phyloP scores from a whole-genome alignment of 1,139 yeast genomes.

The Magnusiomyces magnusii region DNA sequence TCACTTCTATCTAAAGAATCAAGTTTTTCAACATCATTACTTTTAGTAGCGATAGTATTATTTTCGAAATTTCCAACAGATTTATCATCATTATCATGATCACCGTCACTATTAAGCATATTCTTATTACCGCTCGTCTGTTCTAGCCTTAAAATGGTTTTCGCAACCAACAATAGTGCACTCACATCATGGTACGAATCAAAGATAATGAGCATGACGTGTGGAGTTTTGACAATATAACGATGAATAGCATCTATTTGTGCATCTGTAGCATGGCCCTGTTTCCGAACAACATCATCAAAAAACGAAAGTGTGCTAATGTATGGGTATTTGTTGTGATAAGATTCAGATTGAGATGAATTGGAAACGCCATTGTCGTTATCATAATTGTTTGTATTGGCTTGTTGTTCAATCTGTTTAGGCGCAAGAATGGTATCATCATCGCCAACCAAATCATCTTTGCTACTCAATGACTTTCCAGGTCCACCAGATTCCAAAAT shows the following conservation, averaged over 20 bases:
- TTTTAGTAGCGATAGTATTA: no score
- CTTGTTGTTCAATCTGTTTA: no score
- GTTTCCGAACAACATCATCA: background rate
- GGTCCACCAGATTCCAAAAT: background rate
- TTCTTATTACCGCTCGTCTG: background rate
- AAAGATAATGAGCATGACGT: constrained; percentile 6
- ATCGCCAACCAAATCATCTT: background rate
- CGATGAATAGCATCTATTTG: constrained; percentile 5
- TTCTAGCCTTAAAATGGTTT: constrained; percentile 3
- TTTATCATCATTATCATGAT: background rate
- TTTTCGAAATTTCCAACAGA: no score
- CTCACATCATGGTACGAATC: constrained; percentile 4
- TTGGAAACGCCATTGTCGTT: no score
- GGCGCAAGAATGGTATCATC: background rate
- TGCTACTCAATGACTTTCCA: background rate
- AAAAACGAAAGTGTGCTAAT: constrained; percentile 1
- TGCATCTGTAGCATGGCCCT: background rate
- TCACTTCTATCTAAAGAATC: no score
- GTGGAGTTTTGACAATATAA: constrained; percentile 6
- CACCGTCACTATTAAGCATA: background rate
- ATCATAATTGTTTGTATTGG: no score
- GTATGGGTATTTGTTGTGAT: background rate
- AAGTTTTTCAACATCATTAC: background rate
- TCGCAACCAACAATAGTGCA: background rate
- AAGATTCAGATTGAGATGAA: no score